Evolutionary conservation across 352 stramenopile species (phyloP), one percentile per base, ranked within the genome.

Genomic region (Globisporangium megalacanthum): DNA sequence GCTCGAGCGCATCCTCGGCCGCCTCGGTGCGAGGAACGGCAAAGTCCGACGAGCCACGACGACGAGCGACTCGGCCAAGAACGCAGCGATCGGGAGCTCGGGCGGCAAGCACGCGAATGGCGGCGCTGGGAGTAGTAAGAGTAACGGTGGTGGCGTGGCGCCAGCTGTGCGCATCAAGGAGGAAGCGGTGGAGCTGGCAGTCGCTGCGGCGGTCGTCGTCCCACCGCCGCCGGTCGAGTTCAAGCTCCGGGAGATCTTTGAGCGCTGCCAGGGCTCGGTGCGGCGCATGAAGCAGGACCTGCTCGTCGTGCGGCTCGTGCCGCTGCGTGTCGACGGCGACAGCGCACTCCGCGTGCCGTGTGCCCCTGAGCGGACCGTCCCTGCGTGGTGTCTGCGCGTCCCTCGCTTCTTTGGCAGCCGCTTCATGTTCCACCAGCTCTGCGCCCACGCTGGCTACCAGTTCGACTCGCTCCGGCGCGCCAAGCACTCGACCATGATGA

Each of bases 401-500:
- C 84, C 84, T 49, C 78, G 79, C 22, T 88, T 94, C 52, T 89
- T 94, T 54, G 80, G 84, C 41, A 90, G 75, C 31, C 84, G 84
- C 55, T 94, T 92, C 60, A 91, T 92, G 76, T 94, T 92, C 54
- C 85, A 94, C 58, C 85, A 94, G 68, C 66, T 94, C 19, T 92
- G 85, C 58, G 82, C 82, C 15, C 70, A 73, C 52, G 72, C 80
- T 10, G 74, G 74, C 54, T 94, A 92, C 62, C 86, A 96, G 65
- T 96, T 95, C 60, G 86, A 96, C 63, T 86, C 84, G 62, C 64
- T 96, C 31, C 84, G 86, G 31, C 86, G 86, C 31, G 86, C 86
- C 52, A 96, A 96, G 62, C 86, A 96, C 71, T 94, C 86, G 54
- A 93, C 85, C 5, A 92, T 94, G 81, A 95, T 96, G 85, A 79